Base-by-base conservation (phyloP, 2,329 filamentous ascomycete species). In the Cordyceps militaris region DNA sequence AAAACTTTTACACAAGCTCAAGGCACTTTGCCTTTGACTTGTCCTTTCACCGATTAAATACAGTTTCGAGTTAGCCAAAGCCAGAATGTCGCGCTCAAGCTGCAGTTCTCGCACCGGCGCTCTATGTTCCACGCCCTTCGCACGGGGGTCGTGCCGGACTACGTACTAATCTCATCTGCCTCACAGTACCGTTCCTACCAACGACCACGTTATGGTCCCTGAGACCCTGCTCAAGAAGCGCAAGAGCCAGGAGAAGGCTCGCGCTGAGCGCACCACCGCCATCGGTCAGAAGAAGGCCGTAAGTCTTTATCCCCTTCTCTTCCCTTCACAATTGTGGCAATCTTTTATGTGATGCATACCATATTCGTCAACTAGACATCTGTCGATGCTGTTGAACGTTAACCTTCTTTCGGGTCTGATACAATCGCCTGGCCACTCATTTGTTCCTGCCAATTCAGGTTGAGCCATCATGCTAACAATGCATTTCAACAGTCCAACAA, bases 171-270 rank as follows among this genome's bases (percentile, higher is more conserved):
- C 86, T 90, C 76, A 85, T 76, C 56, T 62, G 61, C 40, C 42
- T 40, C 68, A 65, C 74, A 96, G 91, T 80, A 86, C 86, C 79
- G 89, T 96, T 73, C 91, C 94, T 68, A 96, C 91, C 77, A 80
- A 92, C 79, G 90, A 97, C 78, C 89, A 97, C 78, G 86, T 99
- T 76, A 84, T 97, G 76, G 91, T 97, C 75, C 94, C 94, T 69
- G 94, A 99, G 90, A 99, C 94, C 71, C 90, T 99, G 73, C 86
- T 99, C 78, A 99, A 99, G 89, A 99, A 99, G 91, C 90, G 94
- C 83, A 99, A 99, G 91, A 91, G 86, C 78, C 93, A 97, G 82
- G 94, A 99, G 87, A 96, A 97, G 87, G 91, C 92, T 76, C 89
- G 92, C 77, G 92, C 94, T 77, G 89, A 93, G 80, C 88, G 87